These are phyloP conservation scores for Neoscytalidium dimidiatum DNA, from an alignment of 2,329 filamentous ascomycete genomes.

Conservation along the genomic window DNA sequence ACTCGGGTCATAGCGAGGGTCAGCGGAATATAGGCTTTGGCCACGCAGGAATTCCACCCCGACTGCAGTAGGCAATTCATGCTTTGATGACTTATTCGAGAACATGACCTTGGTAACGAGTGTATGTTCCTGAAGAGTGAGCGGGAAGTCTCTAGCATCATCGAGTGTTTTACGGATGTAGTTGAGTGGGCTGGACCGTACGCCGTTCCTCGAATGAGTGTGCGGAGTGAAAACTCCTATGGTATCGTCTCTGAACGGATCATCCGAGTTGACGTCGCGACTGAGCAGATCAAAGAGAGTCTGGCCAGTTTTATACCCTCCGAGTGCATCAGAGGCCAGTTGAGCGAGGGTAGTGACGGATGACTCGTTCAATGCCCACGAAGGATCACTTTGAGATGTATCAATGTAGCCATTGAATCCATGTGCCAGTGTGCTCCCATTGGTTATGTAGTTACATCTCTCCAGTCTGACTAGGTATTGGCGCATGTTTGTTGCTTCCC, in stretches of 20 bases:
- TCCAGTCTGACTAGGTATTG: constrained; percentile 58
- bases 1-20: constrained; percentile 33
- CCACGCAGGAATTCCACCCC: constrained; percentile 47
- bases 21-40: constrained; percentile 40
- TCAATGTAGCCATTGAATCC: constrained; percentile 60
- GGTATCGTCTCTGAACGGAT: constrained; percentile 36
- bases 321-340: constrained; percentile 32
- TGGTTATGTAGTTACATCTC: constrained; percentile 53
- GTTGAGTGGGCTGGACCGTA: constrained; percentile 55
- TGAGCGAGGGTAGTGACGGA: constrained; percentile 37
- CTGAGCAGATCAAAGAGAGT: constrained; percentile 48
- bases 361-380: constrained; percentile 45
- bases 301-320: constrained; percentile 31
- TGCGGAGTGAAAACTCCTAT: constrained; percentile 17
- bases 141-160: constrained; percentile 53
- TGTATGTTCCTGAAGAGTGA: constrained; percentile 61
- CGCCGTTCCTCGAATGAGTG: constrained; percentile 41
- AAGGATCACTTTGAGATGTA: constrained; percentile 51
- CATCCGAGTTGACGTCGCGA: constrained; percentile 52
- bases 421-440: constrained; percentile 48
- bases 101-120: constrained; percentile 68
- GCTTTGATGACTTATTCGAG: constrained; percentile 54
- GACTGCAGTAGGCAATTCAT: constrained; percentile 42
- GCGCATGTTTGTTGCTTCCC: constrained; percentile 60
- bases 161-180: neutral